Evolutionary conservation across 371 early-diverging fungal species (phyloP), one percentile per base, ranked within the genome.

Genomic region (Thermomucor indicae-seudaticae): DNA sequence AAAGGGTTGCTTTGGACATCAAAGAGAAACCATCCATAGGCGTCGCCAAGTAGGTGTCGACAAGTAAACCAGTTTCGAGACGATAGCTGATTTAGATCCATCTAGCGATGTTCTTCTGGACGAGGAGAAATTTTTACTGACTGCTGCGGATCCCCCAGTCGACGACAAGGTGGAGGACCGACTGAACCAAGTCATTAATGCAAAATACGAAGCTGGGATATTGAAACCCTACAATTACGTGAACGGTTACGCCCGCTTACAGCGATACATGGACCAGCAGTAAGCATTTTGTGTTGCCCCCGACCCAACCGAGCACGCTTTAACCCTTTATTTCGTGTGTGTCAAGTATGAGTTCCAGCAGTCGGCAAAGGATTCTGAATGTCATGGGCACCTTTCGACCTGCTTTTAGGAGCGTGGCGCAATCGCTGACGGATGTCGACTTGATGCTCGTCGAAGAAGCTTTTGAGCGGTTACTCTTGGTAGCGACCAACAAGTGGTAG

Each of bases 171-270:
- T 81, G 10, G 89, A 90, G 58, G 93, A 91, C 51, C 85, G 91
- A 41, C 70, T 94, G 47, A 90, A 82, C 31, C 88, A 93, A 58
- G 88, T 95, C 24, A 89, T 95, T 64, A 86, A 86, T 59, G 93
- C 93, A 25, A 96, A 96, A 66, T 92, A 88, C 55, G 91, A 94
- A 47, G 95, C 95, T 4, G 97, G 97, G 0, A 79, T 93, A 48
- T 72, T 96, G 25, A 92, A 90, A 54, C 97, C 97, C 1, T 93
- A 91, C 79, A 92, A 95, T 67, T 94, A 95, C 70, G 90, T 91
- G 51, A 88, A 80, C 62, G 89, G 90, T 1, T 96, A 96, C 69
- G 79, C 91, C 14, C 75, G 92, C 22, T 71, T 96, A 43, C 92
- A 91, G 54, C 72, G 74, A 42, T 94, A 91, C 67, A 93, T 96